Evolutionary conservation across 768 basidiomycete genomes (phyloP).

Genomic region (Termitomyces heimii): DNA sequence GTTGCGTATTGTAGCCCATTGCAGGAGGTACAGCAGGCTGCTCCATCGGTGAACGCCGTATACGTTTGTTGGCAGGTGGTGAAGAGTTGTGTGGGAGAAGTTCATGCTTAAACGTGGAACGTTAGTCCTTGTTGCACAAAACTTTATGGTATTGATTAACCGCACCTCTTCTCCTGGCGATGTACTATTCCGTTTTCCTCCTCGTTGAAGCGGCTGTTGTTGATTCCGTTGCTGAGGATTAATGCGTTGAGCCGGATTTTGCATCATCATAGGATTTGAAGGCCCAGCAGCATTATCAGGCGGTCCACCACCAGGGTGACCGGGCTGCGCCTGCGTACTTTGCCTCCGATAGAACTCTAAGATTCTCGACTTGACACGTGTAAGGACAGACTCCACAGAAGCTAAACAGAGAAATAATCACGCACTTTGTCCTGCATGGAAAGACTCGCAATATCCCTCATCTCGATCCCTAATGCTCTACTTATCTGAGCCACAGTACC

Average conservation of each 20-base stretch:
- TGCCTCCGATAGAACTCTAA: slow-evolving; percentile 10
- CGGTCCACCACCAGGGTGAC: slow-evolving; percentile 9
- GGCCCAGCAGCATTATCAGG: slow-evolving; percentile 37
- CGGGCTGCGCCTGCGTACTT: slow-evolving; percentile 13
- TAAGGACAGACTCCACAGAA: neutral
- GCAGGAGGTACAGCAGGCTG: slow-evolving; percentile 29
- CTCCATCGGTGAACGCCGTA: slow-evolving; percentile 45
- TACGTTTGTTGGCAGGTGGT: slow-evolving; percentile 51
- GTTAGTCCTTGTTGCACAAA: neutral
- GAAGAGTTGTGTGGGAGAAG: slow-evolving; percentile 45
- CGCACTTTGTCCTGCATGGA: slow-evolving; percentile 52
- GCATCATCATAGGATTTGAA: slow-evolving; percentile 31
- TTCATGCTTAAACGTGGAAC: slow-evolving; percentile 32
- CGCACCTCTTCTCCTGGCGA: slow-evolving; percentile 58
- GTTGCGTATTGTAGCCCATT: slow-evolving; percentile 19
- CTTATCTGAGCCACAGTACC: slow-evolving; percentile 17
- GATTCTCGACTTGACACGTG: slow-evolving; percentile 15
- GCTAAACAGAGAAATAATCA: slow-evolving; percentile 6
- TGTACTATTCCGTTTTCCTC: slow-evolving; percentile 48
- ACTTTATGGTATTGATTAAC: neutral
- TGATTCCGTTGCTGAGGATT: slow-evolving; percentile 19
- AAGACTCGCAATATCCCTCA: slow-evolving; percentile 9
- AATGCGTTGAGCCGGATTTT: slow-evolving; percentile 19
- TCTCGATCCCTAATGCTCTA: slow-evolving; percentile 12
- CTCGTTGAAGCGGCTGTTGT: slow-evolving; percentile 21